phyloP scores from a whole-genome alignment of 1,284 basidiomycete species.

The Phlebopus sp. region DNA sequence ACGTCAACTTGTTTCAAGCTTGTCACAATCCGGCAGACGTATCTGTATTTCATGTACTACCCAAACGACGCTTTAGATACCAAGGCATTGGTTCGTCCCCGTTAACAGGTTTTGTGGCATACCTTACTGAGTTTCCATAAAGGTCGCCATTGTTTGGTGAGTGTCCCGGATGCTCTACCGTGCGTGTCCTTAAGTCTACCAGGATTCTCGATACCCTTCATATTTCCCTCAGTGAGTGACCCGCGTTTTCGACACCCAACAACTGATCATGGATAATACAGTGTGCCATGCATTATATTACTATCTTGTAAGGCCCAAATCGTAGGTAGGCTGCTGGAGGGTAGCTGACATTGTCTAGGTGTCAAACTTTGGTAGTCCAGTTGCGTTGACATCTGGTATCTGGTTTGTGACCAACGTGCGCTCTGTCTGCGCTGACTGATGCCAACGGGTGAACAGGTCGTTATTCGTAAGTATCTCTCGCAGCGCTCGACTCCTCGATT shows the following conservation, averaged over 20 bases:
- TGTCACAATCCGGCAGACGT: constrained; percentile 9
- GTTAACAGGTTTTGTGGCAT: neutral
- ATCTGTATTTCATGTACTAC: constrained; percentile 24
- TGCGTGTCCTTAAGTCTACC: neutral
- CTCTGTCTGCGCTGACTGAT: neutral
- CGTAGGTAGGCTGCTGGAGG: neutral
- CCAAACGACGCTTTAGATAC: constrained; percentile 13
- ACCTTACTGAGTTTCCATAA: neutral
- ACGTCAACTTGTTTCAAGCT: neutral
- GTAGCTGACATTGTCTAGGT: constrained; percentile 23
- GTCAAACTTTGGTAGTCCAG: constrained; percentile 34
- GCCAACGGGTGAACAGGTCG: constrained; percentile 4
- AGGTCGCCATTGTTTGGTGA: constrained; percentile 8
- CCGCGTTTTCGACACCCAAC: neutral
- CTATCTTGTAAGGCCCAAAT: constrained; percentile 31
- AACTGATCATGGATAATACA: constrained; percentile 10
- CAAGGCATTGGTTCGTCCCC: constrained; percentile 15
- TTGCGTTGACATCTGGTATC: constrained; percentile 19
- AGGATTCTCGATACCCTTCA: constrained; percentile 10
- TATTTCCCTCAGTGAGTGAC: constrained; percentile 7
- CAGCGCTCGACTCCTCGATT: neutral
- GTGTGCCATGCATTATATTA: constrained; percentile 35
- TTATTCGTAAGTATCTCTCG: constrained; percentile 4
- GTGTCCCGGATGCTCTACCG: neutral
- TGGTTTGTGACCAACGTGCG: neutral